Evolutionary conservation across 148 eudicot species (phyloP).

Genomic region (Rhododendron simsii): DNA sequence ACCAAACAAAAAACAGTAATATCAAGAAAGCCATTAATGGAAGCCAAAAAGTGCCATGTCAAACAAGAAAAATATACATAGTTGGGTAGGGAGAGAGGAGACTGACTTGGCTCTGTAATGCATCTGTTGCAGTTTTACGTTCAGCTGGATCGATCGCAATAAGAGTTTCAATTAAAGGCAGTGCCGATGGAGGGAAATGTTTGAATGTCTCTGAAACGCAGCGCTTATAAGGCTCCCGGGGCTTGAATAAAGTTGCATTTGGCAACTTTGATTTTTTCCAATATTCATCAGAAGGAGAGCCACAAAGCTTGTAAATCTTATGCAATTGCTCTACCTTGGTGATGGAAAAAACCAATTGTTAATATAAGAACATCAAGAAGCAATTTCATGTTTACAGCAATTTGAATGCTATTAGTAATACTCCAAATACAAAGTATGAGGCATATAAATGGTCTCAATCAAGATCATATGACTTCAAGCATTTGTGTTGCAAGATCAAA

Average conservation of each 20-base stretch:
- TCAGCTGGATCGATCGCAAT: constrained; percentile 81
- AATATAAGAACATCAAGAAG: not conserved
- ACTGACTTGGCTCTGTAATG: constrained; percentile 63
- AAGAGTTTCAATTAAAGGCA: constrained; percentile 71
- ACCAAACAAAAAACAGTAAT: not conserved
- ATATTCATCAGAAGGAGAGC: constrained; percentile 86
- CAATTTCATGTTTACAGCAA: not conserved
- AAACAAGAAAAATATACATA: not conserved
- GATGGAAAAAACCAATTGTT: constrained; percentile 13
- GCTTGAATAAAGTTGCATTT: constrained; percentile 76
- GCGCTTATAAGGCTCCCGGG: constrained; percentile 76
- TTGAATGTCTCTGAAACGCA: constrained; percentile 58
- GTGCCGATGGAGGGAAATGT: constrained; percentile 60
- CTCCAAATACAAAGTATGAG: not conserved
- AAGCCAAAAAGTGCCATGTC: not conserved
- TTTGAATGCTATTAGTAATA: not conserved
- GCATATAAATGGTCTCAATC: not conserved
- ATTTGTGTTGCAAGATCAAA: not conserved
- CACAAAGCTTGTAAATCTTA: constrained; percentile 78
- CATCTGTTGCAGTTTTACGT: constrained; percentile 73
- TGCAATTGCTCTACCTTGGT: constrained; percentile 77
- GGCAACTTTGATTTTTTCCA: constrained; percentile 86
- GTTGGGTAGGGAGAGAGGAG: not conserved
- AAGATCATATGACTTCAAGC: not conserved
- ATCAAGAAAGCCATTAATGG: not conserved